Evolutionary conservation across 2,329 filamentous ascomycete genomes (phyloP).

Genomic region (Byssoonygena ceratinophila): DNA sequence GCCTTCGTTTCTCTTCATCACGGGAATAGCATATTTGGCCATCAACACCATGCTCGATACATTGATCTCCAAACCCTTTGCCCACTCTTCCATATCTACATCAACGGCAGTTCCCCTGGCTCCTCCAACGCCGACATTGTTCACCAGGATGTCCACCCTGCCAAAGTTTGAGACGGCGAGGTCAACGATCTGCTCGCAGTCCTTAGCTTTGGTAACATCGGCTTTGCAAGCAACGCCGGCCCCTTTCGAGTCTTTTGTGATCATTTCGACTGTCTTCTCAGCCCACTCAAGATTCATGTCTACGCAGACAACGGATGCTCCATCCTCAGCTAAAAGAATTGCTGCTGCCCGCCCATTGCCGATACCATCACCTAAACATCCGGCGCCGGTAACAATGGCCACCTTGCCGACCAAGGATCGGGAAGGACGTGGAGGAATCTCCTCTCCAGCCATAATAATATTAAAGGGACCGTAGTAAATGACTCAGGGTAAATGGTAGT

Average conservation of each 20-base stretch:
- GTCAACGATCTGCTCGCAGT: conserved; percentile 40
- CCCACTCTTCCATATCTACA: conserved; percentile 51
- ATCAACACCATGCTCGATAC: conserved; percentile 57
- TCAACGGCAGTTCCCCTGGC: conserved; percentile 50
- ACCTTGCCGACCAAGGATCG: conserved; percentile 15
- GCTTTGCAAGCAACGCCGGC: conserved; percentile 37
- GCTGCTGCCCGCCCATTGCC: conserved; percentile 51
- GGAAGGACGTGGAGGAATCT: conserved; percentile 17
- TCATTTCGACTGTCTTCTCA: conserved; percentile 45
- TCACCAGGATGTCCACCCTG: conserved; percentile 52
- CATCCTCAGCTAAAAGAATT: conserved; percentile 50
- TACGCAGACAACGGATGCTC: conserved; percentile 49
- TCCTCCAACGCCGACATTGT: conserved; percentile 54
- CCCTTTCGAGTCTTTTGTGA: conserved; percentile 32
- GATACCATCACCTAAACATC: conserved; percentile 46
- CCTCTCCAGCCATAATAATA: conserved; percentile 5
- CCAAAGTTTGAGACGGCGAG: conserved; percentile 42
- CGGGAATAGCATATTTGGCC: conserved; percentile 51
- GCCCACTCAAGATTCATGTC: conserved; percentile 45
- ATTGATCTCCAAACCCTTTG: conserved; percentile 49
- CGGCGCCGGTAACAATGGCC: conserved; percentile 50
- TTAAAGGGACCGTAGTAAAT: not conserved
- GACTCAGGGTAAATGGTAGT: not conserved
- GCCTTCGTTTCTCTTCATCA: conserved; percentile 46
- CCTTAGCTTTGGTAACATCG: conserved; percentile 46